Percentiles rank a stretch among this genome's conserved stretches.
phyloP scores from a whole-genome alignment of 495 filamentous ascomycete species.

The Aspergillus diversus region DNA sequence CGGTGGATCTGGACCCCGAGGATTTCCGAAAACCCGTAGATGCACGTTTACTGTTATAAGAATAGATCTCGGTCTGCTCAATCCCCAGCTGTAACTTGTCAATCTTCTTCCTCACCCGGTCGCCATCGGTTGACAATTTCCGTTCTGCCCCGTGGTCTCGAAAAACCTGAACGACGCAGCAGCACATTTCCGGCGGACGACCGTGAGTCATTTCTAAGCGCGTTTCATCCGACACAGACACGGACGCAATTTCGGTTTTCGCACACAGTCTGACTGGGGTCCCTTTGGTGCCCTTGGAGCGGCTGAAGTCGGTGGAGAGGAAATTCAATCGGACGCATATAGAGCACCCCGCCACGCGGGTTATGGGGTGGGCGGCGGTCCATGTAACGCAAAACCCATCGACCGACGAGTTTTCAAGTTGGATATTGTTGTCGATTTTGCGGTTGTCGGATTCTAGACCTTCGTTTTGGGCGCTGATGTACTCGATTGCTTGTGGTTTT shows the following conservation, averaged over 20 bases:
- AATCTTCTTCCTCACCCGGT: slow-evolving; percentile 89
- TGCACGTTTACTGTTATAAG: slow-evolving; percentile 71
- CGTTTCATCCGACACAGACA: slow-evolving; percentile 18
- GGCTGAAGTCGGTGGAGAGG: slow-evolving; percentile 95
- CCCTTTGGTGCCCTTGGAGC: slow-evolving; percentile 96
- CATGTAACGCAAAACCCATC: slow-evolving; percentile 91
- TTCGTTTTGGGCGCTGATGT: slow-evolving; percentile 75
- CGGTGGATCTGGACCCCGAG: no score
- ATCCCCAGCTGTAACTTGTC: slow-evolving; percentile 94
- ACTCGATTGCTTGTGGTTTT: slow-evolving; percentile 89
- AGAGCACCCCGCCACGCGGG: slow-evolving; percentile 66
- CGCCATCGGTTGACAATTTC: slow-evolving; percentile 91
- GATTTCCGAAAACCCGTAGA: slow-evolving; percentile 23
- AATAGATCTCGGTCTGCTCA: slow-evolving; percentile 82
- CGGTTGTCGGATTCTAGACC: slow-evolving; percentile 60
- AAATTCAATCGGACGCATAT: slow-evolving; percentile 98
- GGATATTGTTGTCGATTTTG: slow-evolving; percentile 68
- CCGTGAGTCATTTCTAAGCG: slow-evolving; percentile 47
- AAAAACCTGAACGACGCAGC: slow-evolving; percentile 95
- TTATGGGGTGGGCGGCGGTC: slow-evolving; percentile 63
- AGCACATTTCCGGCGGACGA: slow-evolving; percentile 70
- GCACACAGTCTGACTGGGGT: slow-evolving; percentile 90
- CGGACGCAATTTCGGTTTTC: slow-evolving; percentile 71
- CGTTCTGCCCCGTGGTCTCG: slow-evolving; percentile 94
- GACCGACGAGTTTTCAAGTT: slow-evolving; percentile 81